phyloP scores from a whole-genome alignment of 306 rosid genomes.

The Lathyrus oleraceus region DNA sequence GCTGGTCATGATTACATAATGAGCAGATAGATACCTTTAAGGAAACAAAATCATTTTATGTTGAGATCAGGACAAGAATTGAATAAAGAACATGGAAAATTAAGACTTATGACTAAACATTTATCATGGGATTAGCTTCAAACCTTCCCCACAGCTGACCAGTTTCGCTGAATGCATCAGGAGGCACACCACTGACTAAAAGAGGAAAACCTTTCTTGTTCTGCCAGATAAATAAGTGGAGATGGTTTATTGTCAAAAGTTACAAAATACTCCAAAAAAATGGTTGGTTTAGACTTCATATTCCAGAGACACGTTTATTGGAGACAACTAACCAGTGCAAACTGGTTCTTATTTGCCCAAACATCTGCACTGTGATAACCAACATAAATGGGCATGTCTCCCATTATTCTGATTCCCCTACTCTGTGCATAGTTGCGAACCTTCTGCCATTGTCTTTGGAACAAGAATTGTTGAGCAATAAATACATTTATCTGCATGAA shows the following conservation, averaged over 20 bases:
- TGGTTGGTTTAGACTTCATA: constrained; percentile 29
- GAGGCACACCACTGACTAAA: constrained; percentile 93
- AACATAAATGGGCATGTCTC: constrained; percentile 99
- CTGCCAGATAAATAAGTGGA: constrained; percentile 53
- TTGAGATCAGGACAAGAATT: constrained; percentile 17
- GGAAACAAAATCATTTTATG: background rate
- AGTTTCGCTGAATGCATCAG: constrained; percentile 95
- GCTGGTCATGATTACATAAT: constrained; percentile 20
- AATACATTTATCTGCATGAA: constrained; percentile 73
- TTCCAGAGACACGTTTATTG: constrained; percentile 26
- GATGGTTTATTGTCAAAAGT: constrained; percentile 27
- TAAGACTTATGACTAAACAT: constrained; percentile 10
- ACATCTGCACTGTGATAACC: constrained; percentile 99
- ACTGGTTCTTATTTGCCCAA: constrained; percentile 93
- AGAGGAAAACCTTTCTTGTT: constrained; percentile 81
- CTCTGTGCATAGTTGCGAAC: constrained; percentile 69
- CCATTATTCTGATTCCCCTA: constrained; percentile 85
- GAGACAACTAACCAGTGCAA: constrained; percentile 64
- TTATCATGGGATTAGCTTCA: constrained; percentile 19
- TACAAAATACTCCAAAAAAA: constrained; percentile 25
- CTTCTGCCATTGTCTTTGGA: constrained; percentile 96
- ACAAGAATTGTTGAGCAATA: constrained; percentile 86
- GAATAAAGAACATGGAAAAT: constrained; percentile 20
- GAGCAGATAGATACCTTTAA: constrained; percentile 18
- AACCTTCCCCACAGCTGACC: constrained; percentile 99